Evolutionary conservation across 306 rosid genomes (phyloP).

Genomic region (Castanea sativa): DNA sequence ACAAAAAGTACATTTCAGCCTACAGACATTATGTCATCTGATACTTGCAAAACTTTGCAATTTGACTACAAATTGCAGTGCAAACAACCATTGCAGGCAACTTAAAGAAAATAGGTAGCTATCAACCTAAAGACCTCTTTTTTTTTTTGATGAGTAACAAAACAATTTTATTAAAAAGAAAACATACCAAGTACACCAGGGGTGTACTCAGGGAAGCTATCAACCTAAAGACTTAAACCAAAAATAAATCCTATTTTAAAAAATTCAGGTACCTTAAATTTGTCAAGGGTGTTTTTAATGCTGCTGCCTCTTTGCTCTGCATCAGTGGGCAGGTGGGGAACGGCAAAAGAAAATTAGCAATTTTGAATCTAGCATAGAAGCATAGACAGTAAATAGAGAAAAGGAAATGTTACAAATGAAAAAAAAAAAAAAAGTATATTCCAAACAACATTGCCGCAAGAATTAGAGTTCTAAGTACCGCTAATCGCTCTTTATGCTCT

Average conservation of each 20-base stretch:
- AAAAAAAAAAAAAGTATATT: background rate
- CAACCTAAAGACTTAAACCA: background rate
- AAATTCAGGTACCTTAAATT: conserved; percentile 54
- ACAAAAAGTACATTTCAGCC: too few relatives aligned
- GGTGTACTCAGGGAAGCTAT: too few relatives aligned
- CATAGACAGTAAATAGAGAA: background rate
- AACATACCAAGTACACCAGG: too few relatives aligned
- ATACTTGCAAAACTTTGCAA: background rate
- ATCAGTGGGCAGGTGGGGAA: conserved; percentile 17
- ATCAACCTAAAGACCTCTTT: background rate
- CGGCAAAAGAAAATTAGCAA: background rate
- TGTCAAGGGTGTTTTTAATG: conserved; percentile 32
- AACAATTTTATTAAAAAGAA: too few relatives aligned
- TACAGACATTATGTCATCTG: background rate
- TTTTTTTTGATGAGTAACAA: too few relatives aligned
- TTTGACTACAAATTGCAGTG: too few relatives aligned
- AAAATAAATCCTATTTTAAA: background rate
- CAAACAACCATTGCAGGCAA: too few relatives aligned
- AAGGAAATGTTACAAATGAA: background rate
- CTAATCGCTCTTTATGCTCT: conserved; percentile 63
- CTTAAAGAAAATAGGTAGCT: background rate
- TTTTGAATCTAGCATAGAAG: background rate
- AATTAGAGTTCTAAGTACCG: conserved; percentile 40
- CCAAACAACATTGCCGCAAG: background rate
- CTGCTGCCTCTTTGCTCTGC: conserved; percentile 73